These are phyloP conservation scores for Mercurialis annua DNA, from an alignment of 345 rosid genomes.

Conservation along the genomic window DNA sequence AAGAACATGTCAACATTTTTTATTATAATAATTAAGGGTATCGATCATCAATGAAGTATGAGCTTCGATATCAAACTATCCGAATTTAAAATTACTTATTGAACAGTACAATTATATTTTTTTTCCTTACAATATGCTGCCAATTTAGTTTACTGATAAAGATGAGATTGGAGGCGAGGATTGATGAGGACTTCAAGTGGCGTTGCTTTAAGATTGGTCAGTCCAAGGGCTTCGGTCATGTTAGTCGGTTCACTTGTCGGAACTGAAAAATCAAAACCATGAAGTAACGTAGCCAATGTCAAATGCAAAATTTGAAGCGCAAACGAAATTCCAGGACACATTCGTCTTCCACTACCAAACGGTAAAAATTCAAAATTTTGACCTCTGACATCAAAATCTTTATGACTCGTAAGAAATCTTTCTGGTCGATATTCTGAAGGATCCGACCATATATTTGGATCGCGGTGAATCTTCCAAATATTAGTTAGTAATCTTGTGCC, in stretches of 20 bases:
- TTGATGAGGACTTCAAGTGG: neutral
- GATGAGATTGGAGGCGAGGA: neutral
- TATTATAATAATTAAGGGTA: too few species aligned
- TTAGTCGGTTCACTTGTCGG: neutral
- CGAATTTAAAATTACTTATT: too few species aligned
- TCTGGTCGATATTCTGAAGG: slow-evolving; percentile 14
- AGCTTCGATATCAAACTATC: too few species aligned
- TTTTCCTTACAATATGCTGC: too few species aligned
- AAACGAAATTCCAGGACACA: slow-evolving; percentile 16
- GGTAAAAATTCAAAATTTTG: slow-evolving; percentile 13
- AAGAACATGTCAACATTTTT: too few species aligned
- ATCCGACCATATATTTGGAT: slow-evolving; percentile 1
- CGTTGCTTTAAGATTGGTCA: neutral
- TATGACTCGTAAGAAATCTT: slow-evolving; percentile 16
- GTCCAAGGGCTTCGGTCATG: neutral
- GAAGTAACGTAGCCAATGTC: too few species aligned
- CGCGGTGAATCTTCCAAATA: slow-evolving; percentile 13
- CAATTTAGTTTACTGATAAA: neutral
- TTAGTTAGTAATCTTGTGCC: slow-evolving; percentile 1
- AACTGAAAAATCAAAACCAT: slow-evolving; percentile 3
- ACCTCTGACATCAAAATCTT: slow-evolving; percentile 11
- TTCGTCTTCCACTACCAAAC: slow-evolving; percentile 18
- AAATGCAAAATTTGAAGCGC: slow-evolving; percentile 12
- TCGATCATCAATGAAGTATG: too few species aligned
- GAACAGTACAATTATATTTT: too few species aligned